Evolutionary conservation across 1,284 basidiomycete species (phyloP).

Genomic region (Dichomitus squalens): DNA sequence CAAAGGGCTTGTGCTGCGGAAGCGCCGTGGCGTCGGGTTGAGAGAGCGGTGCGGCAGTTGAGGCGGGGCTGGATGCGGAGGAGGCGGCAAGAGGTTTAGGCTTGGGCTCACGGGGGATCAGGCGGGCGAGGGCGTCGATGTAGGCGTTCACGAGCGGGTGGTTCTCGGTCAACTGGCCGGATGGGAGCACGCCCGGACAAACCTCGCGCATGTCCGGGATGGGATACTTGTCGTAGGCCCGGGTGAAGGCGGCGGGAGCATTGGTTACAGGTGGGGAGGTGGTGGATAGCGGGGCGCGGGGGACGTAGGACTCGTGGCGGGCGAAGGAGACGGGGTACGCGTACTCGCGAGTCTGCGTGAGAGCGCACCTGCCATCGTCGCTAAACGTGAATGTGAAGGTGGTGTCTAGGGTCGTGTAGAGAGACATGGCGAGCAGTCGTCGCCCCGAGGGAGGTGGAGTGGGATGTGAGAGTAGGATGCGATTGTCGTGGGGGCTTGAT

Average conservation of each 20-base stretch:
- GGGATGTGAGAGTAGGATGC: not conserved
- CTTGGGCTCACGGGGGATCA: constrained; percentile 8
- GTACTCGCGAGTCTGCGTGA: constrained; percentile 2
- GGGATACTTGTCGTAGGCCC: constrained; percentile 19
- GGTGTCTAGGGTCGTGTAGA: constrained; percentile 2
- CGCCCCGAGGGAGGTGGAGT: not conserved
- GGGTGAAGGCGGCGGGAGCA: not conserved
- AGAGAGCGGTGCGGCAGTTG: not conserved
- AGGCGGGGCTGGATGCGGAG: constrained; percentile 3
- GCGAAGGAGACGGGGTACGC: constrained; percentile 19
- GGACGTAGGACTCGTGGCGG: constrained; percentile 21
- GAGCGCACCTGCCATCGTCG: constrained; percentile 21
- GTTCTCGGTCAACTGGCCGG: constrained; percentile 23
- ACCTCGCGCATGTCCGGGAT: constrained; percentile 17
- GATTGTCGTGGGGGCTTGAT: not conserved
- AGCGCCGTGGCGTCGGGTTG: not conserved
- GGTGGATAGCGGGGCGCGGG: constrained; percentile 6
- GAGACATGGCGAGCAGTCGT: constrained; percentile 9
- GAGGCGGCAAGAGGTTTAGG: constrained; percentile 2
- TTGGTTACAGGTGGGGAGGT: not conserved
- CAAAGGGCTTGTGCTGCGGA: constrained; percentile 1
- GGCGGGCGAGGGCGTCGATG: constrained; percentile 21
- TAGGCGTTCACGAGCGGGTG: constrained; percentile 29
- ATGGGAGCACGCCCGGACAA: constrained; percentile 22
- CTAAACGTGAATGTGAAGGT: constrained; percentile 6